Evolutionary conservation across 2,329 filamentous ascomycete genomes (phyloP), one percentile per base, ranked within the genome.

Genomic region (Hymenoscyphus scutula): DNA sequence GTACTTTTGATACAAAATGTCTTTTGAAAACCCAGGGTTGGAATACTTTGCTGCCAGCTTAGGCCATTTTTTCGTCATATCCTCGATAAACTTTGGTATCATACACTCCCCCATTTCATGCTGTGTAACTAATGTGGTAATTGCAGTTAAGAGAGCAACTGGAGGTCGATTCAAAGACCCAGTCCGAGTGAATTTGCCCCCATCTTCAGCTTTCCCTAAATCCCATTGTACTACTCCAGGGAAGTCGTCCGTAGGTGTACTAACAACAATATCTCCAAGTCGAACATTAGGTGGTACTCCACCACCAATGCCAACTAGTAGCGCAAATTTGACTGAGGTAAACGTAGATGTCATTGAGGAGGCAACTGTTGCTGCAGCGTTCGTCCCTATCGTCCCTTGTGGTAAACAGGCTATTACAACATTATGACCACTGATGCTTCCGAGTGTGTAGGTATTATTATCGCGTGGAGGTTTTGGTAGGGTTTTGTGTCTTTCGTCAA

Each of bases 341-440:
- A 79, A 63, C 17, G 64, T 71, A 15, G 67, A 56, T 23, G 72
- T 38, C 71, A 74, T 74, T 51, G 73, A 65, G 58, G 60, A 70
- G 27, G 73, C 72, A 2, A 77, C 69, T 2, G 38, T 61, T 8
- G 75, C 67, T 17, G 76, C 75, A 38, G 74, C 69, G 4, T 63
- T 60, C 19, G 77, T 71, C 13, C 77, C 77, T 48, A 72, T 73
- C 23, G 65, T 64, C 23, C 75, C 72, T 27, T 67, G 68, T 8
- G 71, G 74, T 3, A 64, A 63, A 59, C 59, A 70, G 6, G 67
- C 68, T n/a, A 73, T 61, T 19, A 71, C 68, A 38, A 73, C 62
- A 60, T 73, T 73, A 53, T 73, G 67, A 7, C 48, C 53, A 11
- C 64, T 56, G n/a, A 73, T 65, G n/a, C 62, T 60, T 3, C 72